A percentile compares a stretch with the other conserved stretches of the same genome.
These are phyloP conservation scores for Jimgerdemannia flammicorona DNA, from an alignment of 192 early-diverging fungal species.

Conservation along the genomic window DNA sequence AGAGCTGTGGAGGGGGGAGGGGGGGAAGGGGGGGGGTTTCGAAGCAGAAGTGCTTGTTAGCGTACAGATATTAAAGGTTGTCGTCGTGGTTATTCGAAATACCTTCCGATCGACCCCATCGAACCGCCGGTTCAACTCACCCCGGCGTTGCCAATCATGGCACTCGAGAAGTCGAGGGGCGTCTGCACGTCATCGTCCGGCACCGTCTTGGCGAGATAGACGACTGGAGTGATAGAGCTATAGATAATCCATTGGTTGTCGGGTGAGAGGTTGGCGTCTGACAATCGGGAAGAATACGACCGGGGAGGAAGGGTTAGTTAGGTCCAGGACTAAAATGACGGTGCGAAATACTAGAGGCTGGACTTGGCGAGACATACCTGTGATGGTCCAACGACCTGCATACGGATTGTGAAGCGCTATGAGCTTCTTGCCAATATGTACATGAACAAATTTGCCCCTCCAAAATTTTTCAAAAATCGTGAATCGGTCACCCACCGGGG, in stretches of 20 bases:
- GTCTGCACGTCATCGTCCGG: constrained; percentile 27
- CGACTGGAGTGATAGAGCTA: constrained; percentile 53
- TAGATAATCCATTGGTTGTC: constrained; percentile 53
- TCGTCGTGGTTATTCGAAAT: too few species aligned
- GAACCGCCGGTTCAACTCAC: constrained; percentile 19
- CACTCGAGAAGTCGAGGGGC: constrained; percentile 34
- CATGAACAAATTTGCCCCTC: too few species aligned
- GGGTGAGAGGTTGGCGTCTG: constrained; percentile 38
- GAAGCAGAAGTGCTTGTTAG: too few species aligned
- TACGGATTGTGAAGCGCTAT: neutral
- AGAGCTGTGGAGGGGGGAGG: constrained; percentile 35
- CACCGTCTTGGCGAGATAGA: constrained; percentile 48
- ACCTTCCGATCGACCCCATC: too few species aligned
- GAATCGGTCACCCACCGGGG: constrained; percentile 20
- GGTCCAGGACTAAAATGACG: neutral
- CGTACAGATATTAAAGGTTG: too few species aligned
- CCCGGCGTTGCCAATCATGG: constrained; percentile 12
- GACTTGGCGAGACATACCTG: constrained; percentile 24
- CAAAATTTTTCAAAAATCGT: too few species aligned
- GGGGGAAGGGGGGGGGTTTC: neutral
- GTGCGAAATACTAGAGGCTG: constrained; percentile 6
- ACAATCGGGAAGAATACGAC: too few species aligned
- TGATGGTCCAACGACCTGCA: constrained; percentile 59
- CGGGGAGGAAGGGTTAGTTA: too few species aligned
- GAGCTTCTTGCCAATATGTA: too few species aligned